Evolutionary conservation across 2,329 filamentous ascomycete species (phyloP), one percentile per base, ranked within the genome.

Genomic region (Furcasterigmium sp.): DNA sequence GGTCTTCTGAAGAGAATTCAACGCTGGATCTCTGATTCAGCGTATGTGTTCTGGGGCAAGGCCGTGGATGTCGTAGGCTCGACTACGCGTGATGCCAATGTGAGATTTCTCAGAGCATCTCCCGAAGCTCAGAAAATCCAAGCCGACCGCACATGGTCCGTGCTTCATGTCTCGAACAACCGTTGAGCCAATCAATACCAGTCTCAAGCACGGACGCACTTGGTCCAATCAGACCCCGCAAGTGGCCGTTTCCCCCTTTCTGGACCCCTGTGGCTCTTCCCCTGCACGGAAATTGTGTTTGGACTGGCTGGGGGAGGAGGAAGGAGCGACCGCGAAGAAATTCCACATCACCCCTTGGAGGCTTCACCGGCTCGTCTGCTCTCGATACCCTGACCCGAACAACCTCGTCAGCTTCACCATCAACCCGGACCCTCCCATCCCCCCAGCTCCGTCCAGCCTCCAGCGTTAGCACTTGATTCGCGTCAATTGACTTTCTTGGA

Each of bases 201-300:
- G 29, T 41, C n/a, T 19, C 19, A 21, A 10, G 39, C 39, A 41
- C 39, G 30, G 39, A 35, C 39, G 48, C 34, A 28, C 37, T 10
- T 35, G 25, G 47, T 35, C 51, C 51, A 53, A 53, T 52, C 46
- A 49, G 14, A 37, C 20, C 17, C 21, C 18, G 8, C 15, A 7
- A 8, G 0, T 21, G 10, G 49, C 58, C 59, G 56, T 67, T 65
- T 65, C 67, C 68, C 68, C 62, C 65, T 67, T 65, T 57, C 62
- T 56, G 30, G 29, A 30, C 45, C 63, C 65, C 61, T 65, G n/a
- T n/a, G 62, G 29, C 59, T 57, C 58, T 55, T 60, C 54, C 56
- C 60, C 57, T 58, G 56, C 51, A 64, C 55, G 62, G 69, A 73
- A 74, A 73, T 73, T 74, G 67, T 66, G 58, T 63, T 64, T 68